Evolutionary conservation across 345 rosid genomes (phyloP).

Genomic region (Citrus mangshanensis): DNA sequence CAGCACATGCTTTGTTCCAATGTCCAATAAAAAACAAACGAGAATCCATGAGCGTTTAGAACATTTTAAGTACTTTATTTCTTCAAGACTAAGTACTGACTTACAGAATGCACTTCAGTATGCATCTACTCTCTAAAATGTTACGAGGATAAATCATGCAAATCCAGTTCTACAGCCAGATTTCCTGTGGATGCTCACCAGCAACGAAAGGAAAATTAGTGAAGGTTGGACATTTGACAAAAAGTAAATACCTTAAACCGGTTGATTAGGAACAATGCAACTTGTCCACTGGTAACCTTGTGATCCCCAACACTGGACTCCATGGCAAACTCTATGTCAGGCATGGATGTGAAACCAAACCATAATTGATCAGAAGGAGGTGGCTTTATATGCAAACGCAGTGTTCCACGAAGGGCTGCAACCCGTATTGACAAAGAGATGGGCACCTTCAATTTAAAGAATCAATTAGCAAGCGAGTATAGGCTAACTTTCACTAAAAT

Average conservation of each 20-base stretch:
- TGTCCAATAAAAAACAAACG: neutral
- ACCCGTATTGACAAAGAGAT: constrained; percentile 78
- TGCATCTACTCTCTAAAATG: neutral
- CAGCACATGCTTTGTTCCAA: neutral
- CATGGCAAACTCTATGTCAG: constrained; percentile 70
- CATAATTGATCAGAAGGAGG: constrained; percentile 97
- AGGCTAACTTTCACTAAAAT: neutral
- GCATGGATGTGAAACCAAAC: constrained; percentile 91
- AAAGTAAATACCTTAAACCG: constrained; percentile 68
- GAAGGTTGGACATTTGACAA: neutral
- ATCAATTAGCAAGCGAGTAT: neutral
- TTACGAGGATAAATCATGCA: neutral
- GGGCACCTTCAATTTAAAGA: constrained; percentile 63
- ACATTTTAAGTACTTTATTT: neutral
- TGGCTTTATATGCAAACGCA: constrained; percentile 76
- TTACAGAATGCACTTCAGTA: neutral
- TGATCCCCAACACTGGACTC: constrained; percentile 87
- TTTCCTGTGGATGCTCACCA: neutral
- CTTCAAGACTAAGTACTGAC: neutral
- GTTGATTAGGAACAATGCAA: constrained; percentile 66
- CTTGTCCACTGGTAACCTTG: constrained; percentile 64
- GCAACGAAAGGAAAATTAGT: neutral
- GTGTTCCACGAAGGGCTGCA: constrained; percentile 74
- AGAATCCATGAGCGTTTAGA: neutral
- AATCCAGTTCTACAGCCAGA: neutral